phyloP scores from a whole-genome alignment of 2,329 filamentous ascomycete species.

The Fusarium sp. region DNA sequence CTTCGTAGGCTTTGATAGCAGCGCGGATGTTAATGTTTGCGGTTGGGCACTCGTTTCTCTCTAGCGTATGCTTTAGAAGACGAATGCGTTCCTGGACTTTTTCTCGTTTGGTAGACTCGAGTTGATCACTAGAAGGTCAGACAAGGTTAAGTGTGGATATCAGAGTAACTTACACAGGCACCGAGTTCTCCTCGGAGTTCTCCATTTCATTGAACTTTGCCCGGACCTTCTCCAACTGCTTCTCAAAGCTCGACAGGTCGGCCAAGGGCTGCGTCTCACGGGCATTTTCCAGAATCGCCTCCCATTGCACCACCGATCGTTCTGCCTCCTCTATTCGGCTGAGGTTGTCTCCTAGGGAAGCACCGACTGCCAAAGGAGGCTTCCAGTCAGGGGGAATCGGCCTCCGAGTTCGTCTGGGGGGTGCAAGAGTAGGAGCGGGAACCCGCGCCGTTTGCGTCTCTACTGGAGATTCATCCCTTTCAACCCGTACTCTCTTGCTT shows the following conservation, averaged over 20 bases:
- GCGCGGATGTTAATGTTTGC: constrained; percentile 31
- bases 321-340: constrained; percentile 39
- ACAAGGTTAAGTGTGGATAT: not conserved
- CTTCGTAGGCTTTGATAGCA: constrained; percentile 35
- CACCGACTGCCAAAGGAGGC: constrained; percentile 37
- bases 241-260: constrained; percentile 36
- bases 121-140: constrained; percentile 36
- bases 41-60: constrained; percentile 11
- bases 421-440: not conserved
- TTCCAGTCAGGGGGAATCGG: constrained; percentile 31
- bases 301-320: constrained; percentile 38
- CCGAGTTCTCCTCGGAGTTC: constrained; percentile 34
- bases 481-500: not conserved
- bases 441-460: not conserved
- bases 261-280: constrained; percentile 30
- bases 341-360: constrained; percentile 35
- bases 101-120: constrained; percentile 37
- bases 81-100: constrained; percentile 15
- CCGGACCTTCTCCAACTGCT: constrained; percentile 20
- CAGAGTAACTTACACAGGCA: constrained; percentile 26
- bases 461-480: not conserved
- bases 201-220: constrained; percentile 30
- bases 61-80: constrained; percentile 15
- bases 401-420: not conserved
- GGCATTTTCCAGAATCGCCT: constrained; percentile 36